These are phyloP conservation scores for Pseudogymnoascus sp. DNA, from an alignment of 2,329 filamentous ascomycete species.

Conservation along the genomic window DNA sequence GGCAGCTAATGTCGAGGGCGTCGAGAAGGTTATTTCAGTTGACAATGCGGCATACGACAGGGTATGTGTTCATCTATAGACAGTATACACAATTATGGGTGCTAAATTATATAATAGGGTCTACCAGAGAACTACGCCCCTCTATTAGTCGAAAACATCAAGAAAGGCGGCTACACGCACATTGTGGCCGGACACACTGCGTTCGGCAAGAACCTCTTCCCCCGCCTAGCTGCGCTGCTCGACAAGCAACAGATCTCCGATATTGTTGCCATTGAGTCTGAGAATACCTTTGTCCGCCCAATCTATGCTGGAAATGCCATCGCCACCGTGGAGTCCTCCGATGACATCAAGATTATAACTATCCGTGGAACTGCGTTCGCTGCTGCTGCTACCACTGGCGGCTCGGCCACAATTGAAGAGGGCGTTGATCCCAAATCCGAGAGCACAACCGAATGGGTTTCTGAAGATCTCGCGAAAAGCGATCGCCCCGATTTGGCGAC, in stretches of 20 bases:
- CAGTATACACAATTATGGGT: background rate
- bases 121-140: conserved; percentile 93
- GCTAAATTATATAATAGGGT: conserved; percentile 43
- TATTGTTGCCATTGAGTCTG: conserved; percentile 74
- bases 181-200: conserved; percentile 85
- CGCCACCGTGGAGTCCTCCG: conserved; percentile 84
- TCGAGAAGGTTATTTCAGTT: conserved; percentile 85
- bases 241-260: conserved; percentile 93
- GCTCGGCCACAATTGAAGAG: conserved; percentile 68
- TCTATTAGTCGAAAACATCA: conserved; percentile 89
- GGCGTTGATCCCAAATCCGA: conserved; percentile 76
- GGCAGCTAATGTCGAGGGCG: conserved; percentile 78
- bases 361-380: conserved; percentile 90
- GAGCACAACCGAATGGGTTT: conserved; percentile 76
- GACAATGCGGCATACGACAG: conserved; percentile 90
- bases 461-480: conserved; percentile 84
- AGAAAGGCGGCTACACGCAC: conserved; percentile 89
- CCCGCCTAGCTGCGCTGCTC: conserved; percentile 81
- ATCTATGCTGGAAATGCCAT: conserved; percentile 98
- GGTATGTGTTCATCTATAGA: conserved; percentile 38
- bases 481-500: conserved; percentile 89
- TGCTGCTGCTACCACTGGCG: conserved; percentile 59
- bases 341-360: conserved; percentile 80
- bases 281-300: conserved; percentile 90
- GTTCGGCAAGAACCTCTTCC: conserved; percentile 92